These are phyloP conservation scores for Parachlorella kessleri DNA, from an alignment of 139 green algal genomes.

Conservation along the genomic window DNA sequence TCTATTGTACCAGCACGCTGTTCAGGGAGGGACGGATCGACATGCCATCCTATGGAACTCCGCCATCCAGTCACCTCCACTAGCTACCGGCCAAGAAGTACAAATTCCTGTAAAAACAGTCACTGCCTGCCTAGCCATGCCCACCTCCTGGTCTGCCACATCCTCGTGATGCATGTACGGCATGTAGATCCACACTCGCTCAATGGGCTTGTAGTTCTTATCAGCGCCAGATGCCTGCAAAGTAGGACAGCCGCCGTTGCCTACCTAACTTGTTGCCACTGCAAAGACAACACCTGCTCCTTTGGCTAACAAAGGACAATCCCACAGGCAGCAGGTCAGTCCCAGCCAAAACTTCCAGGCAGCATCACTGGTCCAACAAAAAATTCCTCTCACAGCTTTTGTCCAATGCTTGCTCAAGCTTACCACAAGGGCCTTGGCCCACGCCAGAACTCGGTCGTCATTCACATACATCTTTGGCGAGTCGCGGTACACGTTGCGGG, in stretches of 20 bases:
- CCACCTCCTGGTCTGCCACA: constrained; percentile 57
- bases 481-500: constrained; percentile 48
- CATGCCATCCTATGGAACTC: background rate
- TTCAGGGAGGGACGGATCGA: background rate
- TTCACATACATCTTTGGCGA: constrained; percentile 39
- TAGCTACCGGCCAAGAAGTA: background rate
- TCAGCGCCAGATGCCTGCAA: constrained; percentile 22
- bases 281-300: too few species aligned
- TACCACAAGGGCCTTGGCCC: constrained; percentile 29
- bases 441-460: constrained; percentile 42
- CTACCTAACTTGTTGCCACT: too few species aligned
- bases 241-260: too few species aligned
- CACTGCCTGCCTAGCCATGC: background rate
- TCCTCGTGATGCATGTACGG: constrained; percentile 63
- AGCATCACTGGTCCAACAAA: too few species aligned
- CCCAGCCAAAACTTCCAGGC: too few species aligned
- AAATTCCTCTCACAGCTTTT: too few species aligned
- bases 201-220: constrained; percentile 23
- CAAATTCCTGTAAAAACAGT: background rate
- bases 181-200: constrained; percentile 39
- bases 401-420: too few species aligned
- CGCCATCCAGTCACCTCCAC: background rate
- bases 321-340: too few species aligned
- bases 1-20: background rate
- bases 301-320: too few species aligned